A percentile compares a stretch with the other conserved stretches of the same genome.
Evolutionary conservation across 2,329 filamentous ascomycete genomes (phyloP).

Genomic region (Didymella glomerata): DNA sequence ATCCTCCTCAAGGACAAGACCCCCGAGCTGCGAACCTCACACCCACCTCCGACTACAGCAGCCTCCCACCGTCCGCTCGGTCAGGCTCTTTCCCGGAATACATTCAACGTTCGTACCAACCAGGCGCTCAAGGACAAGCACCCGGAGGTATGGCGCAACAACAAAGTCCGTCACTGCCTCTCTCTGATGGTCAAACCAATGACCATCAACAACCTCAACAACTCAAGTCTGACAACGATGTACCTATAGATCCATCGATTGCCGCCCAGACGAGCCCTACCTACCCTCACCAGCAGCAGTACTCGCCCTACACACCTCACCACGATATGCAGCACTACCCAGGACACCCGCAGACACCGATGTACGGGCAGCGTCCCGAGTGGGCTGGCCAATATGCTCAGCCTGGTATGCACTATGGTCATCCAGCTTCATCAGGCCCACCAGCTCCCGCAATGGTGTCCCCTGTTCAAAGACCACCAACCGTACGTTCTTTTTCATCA

Average conservation of each 20-base stretch:
- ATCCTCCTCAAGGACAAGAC: slow-evolving; percentile 79
- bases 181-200: slow-evolving; percentile 78
- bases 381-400: slow-evolving; percentile 70
- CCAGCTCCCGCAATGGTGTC: slow-evolving; percentile 65
- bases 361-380: slow-evolving; percentile 75
- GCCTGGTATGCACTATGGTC: slow-evolving; percentile 56
- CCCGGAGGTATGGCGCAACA: slow-evolving; percentile 96
- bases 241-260: slow-evolving; percentile 99
- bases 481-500: slow-evolving; percentile 59
- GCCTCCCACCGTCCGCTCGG: slow-evolving; percentile 77
- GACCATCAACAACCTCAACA: slow-evolving; percentile 71
- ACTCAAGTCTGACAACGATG: slow-evolving; percentile 92
- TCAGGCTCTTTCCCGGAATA: slow-evolving; percentile 88
- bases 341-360: slow-evolving; percentile 65
- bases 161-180: slow-evolving; percentile 96
- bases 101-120: slow-evolving; percentile 80
- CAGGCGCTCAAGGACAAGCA: slow-evolving; percentile 75
- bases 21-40: slow-evolving; percentile 78
- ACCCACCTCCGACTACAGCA: slow-evolving; percentile 87
- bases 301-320: slow-evolving; percentile 85
- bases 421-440: slow-evolving; percentile 66
- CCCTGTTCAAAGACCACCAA: slow-evolving; percentile 67
- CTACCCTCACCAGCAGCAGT: slow-evolving; percentile 80
- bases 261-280: slow-evolving; percentile 90
- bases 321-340: slow-evolving; percentile 85